Conservation (phyloP, 192 early-diverging fungal species). For the Allomyces macrogynus region DNA sequence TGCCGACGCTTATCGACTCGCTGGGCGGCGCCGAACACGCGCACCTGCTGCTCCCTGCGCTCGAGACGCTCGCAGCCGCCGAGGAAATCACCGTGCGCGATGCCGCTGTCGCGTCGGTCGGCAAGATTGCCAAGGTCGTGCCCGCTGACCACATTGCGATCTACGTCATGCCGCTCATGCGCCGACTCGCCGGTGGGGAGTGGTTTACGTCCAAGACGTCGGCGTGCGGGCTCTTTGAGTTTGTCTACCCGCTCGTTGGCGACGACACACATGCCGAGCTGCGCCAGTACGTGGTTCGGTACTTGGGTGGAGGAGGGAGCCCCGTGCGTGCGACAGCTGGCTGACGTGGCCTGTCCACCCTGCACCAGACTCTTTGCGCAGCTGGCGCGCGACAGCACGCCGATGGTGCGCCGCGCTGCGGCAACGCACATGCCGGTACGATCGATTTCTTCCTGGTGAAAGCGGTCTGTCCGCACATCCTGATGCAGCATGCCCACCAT, state of each 20-base stretch:
- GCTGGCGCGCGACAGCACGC: constrained; percentile 81
- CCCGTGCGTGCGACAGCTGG: too few species aligned
- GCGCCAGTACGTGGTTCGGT: background rate
- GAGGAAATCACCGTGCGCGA: constrained; percentile 97
- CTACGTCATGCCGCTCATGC: constrained; percentile 75
- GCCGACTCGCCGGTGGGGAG: constrained; percentile 73
- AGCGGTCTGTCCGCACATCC: too few species aligned
- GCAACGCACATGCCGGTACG: constrained; percentile 61
- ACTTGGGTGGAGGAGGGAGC: too few species aligned
- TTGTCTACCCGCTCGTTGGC: constrained; percentile 30
- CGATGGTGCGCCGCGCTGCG: constrained; percentile 93
- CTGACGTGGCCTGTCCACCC: too few species aligned
- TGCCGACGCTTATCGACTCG: constrained; percentile 78
- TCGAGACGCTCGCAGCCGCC: constrained; percentile 92
- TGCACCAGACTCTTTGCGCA: constrained; percentile 38
- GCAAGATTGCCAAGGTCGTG: constrained; percentile 56
- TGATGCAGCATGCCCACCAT: too few species aligned
- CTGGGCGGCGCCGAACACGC: constrained; percentile 80
- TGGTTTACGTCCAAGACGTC: constrained; percentile 96
- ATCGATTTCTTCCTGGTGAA: background rate
- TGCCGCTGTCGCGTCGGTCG: constrained; percentile 68
- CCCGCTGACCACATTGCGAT: constrained; percentile 65
- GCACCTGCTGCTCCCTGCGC: constrained; percentile 62
- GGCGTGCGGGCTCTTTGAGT: constrained; percentile 81
- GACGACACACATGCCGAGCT: too few species aligned